Evolutionary conservation across 2,329 filamentous ascomycete genomes (phyloP), one percentile per base, ranked within the genome.

Genomic region (Pochonia chlamydosporia): DNA sequence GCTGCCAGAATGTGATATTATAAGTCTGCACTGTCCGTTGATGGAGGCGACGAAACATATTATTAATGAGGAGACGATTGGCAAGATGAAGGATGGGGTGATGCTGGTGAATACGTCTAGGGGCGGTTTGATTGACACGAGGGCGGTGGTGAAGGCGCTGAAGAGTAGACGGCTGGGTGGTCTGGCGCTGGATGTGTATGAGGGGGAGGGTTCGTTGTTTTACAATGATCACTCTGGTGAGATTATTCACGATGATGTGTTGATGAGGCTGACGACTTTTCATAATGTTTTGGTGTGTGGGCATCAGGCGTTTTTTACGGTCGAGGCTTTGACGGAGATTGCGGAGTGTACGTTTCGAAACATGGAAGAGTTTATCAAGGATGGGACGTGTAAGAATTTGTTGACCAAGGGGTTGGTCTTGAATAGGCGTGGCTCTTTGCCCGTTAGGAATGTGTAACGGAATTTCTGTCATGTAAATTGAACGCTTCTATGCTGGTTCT

Each of bases 271-370:
- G 52, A 78, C 82, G 64, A 85, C 81, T 1, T 86, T 86, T 56
- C 82, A 75, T 49, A 86, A 86, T 52, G 82, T 84, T 3, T 61
- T 87, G 39, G 67, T 87, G 49, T 82, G 76, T 52, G 82, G 82
- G 0, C 83, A 87, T 55, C 83, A 86, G 67, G 83, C 79, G 1
- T 87, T 86, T 65, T 83, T 87, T 56, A 86, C 82, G 5, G 67
- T 76, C 28, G 82, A 86, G 64, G 83, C 83, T 1, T 64, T 87
- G 42, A 66, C 68, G 7, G 81, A 84, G 63, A 87, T 86, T 55
- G 75, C 82, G 2, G 72, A 76, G 40, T 75, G 71, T 44, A 85
- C 81, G 2, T 56, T 85, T 50, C 63, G 66, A 47, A 85, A 85
- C 59, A 57, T 83, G 3, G 67, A 68, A 24, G 72, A 77, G 50